Base-by-base conservation (phyloP, 768 basidiomycete species). In the Lyophyllum shimeji region DNA sequence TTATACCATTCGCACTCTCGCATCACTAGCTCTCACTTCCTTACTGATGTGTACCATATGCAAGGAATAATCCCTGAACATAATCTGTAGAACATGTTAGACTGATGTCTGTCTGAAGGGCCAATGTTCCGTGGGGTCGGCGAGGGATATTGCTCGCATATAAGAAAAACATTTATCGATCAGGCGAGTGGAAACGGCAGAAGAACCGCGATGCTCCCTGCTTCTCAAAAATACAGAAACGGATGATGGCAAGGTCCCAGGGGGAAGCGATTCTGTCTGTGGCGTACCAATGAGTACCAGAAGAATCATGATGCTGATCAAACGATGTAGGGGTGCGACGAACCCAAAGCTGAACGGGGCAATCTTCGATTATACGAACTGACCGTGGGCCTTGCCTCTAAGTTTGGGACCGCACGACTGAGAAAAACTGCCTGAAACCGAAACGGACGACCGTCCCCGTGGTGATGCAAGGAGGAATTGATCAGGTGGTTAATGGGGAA, bases 1-100 rank as follows among this genome's bases (percentile, higher is more conserved):
- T 21, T 48, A 54, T 54, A 53, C 55, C 20, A 60, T 46, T 43
- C 56, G 46, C 44, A 37, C 9, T 18, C 15, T 37, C 12, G 31
- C 39, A 55, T 46, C 25, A 46, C 31, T 42, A 34, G 45, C 20
- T 63, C 29, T 29, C 29, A 29, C 9, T 43, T 50, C 53, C 6
- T 48, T 29, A 39, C 47, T 55, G 52, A 52, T 58, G 52, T 60
- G 57, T 61, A 61, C 43, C 50, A 55, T 57, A 51, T 43, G 44
- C 42, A 37, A 24, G 57, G 60, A 53, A 50, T 53, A 50, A 43
- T 55, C 50, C 50, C 25, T 24, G 18, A 6, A 17, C 50, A 46
- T 60, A 50, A 56, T 50, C 11, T 7, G 24, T 52, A 53, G 27
- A 29, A 50, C 50, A 56, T 43, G 24, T 33, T 2, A 43, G 27